Conservation (phyloP, 169 alveolate species). For the Plasmodium ovale region DNA sequence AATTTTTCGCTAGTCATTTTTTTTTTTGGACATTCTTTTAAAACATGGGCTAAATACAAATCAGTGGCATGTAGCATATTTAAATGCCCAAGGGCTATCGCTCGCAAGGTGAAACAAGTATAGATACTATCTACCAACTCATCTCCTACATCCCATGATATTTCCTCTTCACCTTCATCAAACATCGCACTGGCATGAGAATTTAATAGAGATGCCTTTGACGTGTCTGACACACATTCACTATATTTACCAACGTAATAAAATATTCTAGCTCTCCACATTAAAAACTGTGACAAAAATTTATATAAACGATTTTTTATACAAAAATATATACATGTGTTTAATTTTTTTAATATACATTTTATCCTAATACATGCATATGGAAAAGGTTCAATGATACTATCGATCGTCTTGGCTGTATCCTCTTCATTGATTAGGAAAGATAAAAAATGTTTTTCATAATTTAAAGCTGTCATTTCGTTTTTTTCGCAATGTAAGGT, state of each 20-base stretch:
- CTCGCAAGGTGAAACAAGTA: conserved; percentile 19
- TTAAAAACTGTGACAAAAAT: conserved; percentile 17
- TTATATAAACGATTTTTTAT: conserved; percentile 40
- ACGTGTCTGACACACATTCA: conserved; percentile 39
- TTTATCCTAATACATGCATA: neutral
- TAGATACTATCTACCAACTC: neutral
- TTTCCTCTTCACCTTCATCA: neutral
- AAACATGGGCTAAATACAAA: conserved; percentile 3
- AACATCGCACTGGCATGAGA: conserved; percentile 16
- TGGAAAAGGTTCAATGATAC: neutral
- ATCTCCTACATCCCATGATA: neutral
- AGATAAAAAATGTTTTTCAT: conserved; percentile 40
- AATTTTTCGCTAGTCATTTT: neutral
- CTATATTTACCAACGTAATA: conserved; percentile 13
- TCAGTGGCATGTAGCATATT: conserved; percentile 26
- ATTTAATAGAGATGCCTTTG: conserved; percentile 41
- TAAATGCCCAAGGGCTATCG: conserved; percentile 2
- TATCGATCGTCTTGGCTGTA: neutral
- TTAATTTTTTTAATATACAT: neutral
- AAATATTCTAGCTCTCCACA: conserved; percentile 69
- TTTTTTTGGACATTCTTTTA: neutral
- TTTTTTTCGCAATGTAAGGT: too few relatives aligned
- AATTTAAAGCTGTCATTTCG: neutral
- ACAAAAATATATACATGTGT: conserved; percentile 28
- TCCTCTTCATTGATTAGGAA: conserved; percentile 49